A percentile compares a stretch with the other conserved stretches of the same genome.
These are phyloP conservation scores for Closterium sp. DNA, from an alignment of 139 green algal species.

Conservation along the genomic window DNA sequence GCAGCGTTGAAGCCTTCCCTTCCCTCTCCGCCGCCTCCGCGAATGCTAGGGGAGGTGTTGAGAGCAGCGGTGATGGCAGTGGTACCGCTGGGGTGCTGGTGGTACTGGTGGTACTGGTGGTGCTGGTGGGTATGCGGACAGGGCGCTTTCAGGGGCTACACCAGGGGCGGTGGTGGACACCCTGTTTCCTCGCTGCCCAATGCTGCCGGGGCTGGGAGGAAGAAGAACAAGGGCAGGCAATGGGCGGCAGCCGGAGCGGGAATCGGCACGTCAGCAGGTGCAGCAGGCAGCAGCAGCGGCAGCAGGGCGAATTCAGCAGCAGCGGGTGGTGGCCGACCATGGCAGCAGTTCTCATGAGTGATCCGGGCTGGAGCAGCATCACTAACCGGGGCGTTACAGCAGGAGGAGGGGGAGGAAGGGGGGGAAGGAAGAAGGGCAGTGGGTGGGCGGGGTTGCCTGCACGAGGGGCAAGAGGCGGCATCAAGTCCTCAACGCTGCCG, in stretches of 20 bases:
- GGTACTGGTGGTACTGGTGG: too few species aligned
- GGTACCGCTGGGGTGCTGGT: neutral
- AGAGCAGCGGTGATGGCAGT: neutral
- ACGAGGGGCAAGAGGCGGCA: neutral
- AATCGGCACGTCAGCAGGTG: neutral
- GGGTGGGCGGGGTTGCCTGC: neutral
- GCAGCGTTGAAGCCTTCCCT: neutral
- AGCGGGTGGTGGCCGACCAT: neutral
- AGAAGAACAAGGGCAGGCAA: neutral
- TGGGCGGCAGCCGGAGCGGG: neutral
- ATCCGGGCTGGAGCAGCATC: neutral
- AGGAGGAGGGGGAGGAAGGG: neutral
- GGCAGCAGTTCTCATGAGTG: neutral
- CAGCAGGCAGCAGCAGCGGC: neutral
- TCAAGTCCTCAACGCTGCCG: neutral
- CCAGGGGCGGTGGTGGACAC: neutral
- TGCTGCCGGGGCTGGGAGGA: neutral
- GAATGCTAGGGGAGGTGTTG: too few species aligned
- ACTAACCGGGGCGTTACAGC: neutral
- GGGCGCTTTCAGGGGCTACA: neutral
- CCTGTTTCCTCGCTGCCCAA: neutral
- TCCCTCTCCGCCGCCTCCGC: too few species aligned
- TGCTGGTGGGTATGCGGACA: neutral
- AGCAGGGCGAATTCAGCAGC: neutral
- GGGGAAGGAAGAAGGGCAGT: neutral